Evolutionary conservation across 768 basidiomycete genomes (phyloP), one percentile per base, ranked within the genome.

Genomic region (Gloeopeniophorella convolvens): DNA sequence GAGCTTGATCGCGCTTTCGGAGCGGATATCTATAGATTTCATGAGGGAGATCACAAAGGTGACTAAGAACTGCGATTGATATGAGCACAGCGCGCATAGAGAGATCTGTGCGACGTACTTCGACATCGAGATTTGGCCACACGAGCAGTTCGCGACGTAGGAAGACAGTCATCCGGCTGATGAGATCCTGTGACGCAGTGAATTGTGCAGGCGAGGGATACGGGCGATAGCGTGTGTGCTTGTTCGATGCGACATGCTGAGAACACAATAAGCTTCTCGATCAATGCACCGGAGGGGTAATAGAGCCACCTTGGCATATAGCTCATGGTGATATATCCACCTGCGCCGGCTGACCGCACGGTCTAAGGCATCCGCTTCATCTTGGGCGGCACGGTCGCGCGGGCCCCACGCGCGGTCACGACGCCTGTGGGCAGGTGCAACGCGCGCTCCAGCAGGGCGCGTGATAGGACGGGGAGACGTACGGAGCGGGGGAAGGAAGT

Each of bases 1-100:
- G 13, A 89, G 66, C 60, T 84, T 87, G 36, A 97, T 77, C 34
- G 92, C 89, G 32, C 85, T 80, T 67, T 91, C 85, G 11, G 90
- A 88, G 35, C 93, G 88, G 49, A 97, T 87, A 68, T 97, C 93
- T 47, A 96, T 80, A 3, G 88, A 77, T 67, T 91, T 90, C 82
- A 97, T 90, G 59, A 97, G 72, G 2, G 91, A 90, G 44, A 95
- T 69, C 16, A 82, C 89, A 68, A 94, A 89, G 2, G 83, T 87
- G 11, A 89, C 92, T 46, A 97, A 73, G 66, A 94, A 97, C 88
- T 92, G 47, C 8, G 21, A 12, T 42, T 57, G 18, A n/a, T 46
- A 27, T 57, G 33, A 49, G 26, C 50, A 54, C 52, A 64, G 60
- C 41, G 56, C n/a, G 36, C 18, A 28, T 13, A 41, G 32, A 46